A percentile compares a stretch with the other conserved stretches of the same genome.
Evolutionary conservation across 345 rosid genomes (phyloP).

Genomic region (Eucalyptus victrix): DNA sequence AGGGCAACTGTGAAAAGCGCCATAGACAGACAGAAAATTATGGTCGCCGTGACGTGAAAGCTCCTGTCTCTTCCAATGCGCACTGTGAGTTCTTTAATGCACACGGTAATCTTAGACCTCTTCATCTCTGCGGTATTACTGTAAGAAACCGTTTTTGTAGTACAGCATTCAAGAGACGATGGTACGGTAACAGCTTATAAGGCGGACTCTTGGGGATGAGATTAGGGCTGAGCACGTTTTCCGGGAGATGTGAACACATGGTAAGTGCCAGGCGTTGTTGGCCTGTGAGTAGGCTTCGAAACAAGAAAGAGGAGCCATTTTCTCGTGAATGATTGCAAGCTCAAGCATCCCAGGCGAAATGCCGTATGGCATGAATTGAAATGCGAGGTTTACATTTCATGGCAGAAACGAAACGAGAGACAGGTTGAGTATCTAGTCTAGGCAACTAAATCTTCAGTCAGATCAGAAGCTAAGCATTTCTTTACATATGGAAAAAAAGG

Average conservation of each 20-base stretch:
- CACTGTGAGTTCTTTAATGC: background rate
- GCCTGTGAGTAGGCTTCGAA: background rate
- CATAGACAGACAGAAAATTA: constrained; percentile 2
- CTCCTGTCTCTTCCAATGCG: background rate
- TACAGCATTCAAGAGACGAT: background rate
- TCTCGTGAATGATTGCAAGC: background rate
- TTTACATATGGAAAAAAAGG: background rate
- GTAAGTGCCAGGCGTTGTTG: background rate
- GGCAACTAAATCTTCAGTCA: background rate
- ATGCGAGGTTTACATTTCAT: background rate
- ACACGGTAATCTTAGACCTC: background rate
- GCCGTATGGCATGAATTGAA: background rate
- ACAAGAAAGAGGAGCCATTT: background rate
- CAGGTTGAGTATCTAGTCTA: background rate
- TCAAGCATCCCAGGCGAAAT: background rate
- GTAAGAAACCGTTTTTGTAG: background rate
- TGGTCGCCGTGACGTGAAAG: background rate
- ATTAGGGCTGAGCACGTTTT: background rate
- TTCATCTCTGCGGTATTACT: background rate
- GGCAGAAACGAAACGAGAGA: background rate
- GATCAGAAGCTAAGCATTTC: background rate
- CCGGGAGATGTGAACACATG: background rate
- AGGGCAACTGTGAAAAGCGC: background rate
- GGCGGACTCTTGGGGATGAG: background rate
- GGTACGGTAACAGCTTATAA: background rate